phyloP scores from a whole-genome alignment of 2,329 filamentous ascomycete genomes.

The Mycogone perniciosa region DNA sequence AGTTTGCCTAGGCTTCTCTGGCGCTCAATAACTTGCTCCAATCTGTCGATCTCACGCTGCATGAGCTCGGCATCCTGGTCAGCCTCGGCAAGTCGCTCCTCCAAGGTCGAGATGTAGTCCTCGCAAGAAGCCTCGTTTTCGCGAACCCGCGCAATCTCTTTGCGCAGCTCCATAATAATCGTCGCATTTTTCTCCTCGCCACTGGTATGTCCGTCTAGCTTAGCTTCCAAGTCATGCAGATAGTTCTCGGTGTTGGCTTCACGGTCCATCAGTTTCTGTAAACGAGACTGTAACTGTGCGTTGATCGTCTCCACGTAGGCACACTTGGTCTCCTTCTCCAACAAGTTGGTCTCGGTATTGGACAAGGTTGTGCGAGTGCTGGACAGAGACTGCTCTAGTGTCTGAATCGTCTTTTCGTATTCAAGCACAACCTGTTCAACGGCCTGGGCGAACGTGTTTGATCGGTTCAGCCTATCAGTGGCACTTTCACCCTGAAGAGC shows the following conservation, averaged over 20 bases:
- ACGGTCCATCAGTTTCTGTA: conserved; percentile 90
- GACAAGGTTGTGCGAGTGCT: conserved; percentile 80
- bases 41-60: conserved; percentile 89
- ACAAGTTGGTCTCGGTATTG: conserved; percentile 73
- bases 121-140: conserved; percentile 89
- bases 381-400: conserved; percentile 82
- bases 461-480: conserved; percentile 83
- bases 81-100: conserved; percentile 89
- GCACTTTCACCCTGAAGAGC: conserved; percentile 65
- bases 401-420: conserved; percentile 98
- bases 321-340: conserved; percentile 91
- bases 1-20: conserved; percentile 92
- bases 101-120: conserved; percentile 94
- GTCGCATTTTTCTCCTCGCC: conserved; percentile 90
- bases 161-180: conserved; percentile 79
- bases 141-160: conserved; percentile 79
- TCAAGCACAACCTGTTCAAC: conserved; percentile 95
- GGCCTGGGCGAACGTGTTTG: conserved; percentile 90
- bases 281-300: conserved; percentile 74
- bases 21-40: conserved; percentile 92
- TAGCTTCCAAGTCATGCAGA: conserved; percentile 82
- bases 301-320: conserved; percentile 92
- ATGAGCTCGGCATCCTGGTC: conserved; percentile 95
- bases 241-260: conserved; percentile 90
- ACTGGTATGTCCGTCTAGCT: conserved; percentile 81